These are phyloP conservation scores for Alternaria alternata DNA, from an alignment of 2,329 filamentous ascomycete genomes.

Conservation along the genomic window DNA sequence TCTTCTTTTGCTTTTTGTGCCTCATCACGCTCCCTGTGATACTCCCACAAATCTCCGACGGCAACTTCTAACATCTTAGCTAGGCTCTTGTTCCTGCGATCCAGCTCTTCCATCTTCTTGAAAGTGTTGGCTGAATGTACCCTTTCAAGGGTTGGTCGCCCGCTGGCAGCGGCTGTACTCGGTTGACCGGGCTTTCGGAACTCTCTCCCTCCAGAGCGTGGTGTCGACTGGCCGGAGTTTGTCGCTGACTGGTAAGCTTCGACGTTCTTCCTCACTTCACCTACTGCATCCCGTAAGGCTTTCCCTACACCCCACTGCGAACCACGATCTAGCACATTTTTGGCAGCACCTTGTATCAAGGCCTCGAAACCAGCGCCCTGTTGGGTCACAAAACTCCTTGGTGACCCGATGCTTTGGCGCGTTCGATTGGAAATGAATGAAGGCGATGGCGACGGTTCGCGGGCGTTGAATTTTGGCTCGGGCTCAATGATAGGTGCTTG, in stretches of 20 bases:
- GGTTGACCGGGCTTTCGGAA: slow-evolving; percentile 42
- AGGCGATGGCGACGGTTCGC: slow-evolving; percentile 38
- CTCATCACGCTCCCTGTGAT: slow-evolving; percentile 63
- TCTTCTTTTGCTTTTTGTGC: slow-evolving; percentile 38
- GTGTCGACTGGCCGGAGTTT: slow-evolving; percentile 41
- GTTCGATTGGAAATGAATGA: slow-evolving; percentile 35
- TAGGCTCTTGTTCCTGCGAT: slow-evolving; percentile 71
- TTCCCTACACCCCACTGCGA: slow-evolving; percentile 83
- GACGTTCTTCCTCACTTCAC: slow-evolving; percentile 80
- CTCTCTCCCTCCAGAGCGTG: slow-evolving; percentile 46
- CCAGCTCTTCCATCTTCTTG: slow-evolving; percentile 56
- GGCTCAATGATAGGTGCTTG: slow-evolving; percentile 46
- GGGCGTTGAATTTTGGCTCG: slow-evolving; percentile 37
- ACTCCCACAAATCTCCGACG: slow-evolving; percentile 67
- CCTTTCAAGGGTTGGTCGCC: slow-evolving; percentile 32
- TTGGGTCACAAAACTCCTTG: slow-evolving; percentile 38
- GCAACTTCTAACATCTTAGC: slow-evolving; percentile 74
- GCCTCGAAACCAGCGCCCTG: slow-evolving; percentile 66
- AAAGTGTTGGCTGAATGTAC: slow-evolving; percentile 32
- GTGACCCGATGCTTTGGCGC: slow-evolving; percentile 39
- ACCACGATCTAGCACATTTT: slow-evolving; percentile 74
- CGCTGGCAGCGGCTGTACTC: slow-evolving; percentile 25
- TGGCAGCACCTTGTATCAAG: slow-evolving; percentile 78
- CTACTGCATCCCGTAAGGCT: slow-evolving; percentile 80
- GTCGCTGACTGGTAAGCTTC: slow-evolving; percentile 64